Base-by-base conservation (phyloP, 2,329 filamentous ascomycete species). In the Tolypocladium sp. region DNA sequence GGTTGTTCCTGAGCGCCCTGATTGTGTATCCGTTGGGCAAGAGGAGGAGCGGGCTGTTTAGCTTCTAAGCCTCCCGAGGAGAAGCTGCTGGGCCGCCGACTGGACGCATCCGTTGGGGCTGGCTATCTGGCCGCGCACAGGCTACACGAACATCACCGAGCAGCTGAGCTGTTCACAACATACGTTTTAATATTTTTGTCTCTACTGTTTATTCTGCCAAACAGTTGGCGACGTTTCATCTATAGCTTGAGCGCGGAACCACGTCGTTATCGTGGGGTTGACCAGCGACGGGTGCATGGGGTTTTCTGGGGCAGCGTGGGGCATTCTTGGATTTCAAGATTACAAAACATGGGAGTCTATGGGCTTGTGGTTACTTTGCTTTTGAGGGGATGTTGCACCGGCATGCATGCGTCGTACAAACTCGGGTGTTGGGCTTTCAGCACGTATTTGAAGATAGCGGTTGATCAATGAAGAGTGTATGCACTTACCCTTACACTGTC, bases 11-110 rank as follows among this genome's bases (percentile, higher is more conserved):
- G 66, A 82, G 81, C 58, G 80, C 80, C 8, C 66, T 83, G 53
- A 74, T 83, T 58, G 77, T 83, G 17, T 83, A 83, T 65, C 81
- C 81, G 0, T 69, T 83, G 40, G 82, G 82, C 15, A 85, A 85
- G 71, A 75, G 80, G 63, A 74, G 82, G 59, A 84, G 82, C 62
- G 82, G 81, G 2, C 63, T 85, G 55, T 83, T 83, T 63, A 81
- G 78, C 58, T 83, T 83, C 61, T 82, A 69, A 55, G 5, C 27
- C 42, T 22, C 13, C 13, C 41, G 13, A 3, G n/a, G 42, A 49
- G 25, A 49, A 17, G 25, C 10, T 8, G n/a, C 42, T 0, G n/a
- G 42, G 22, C n/a, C 22, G 44, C 25, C 13, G 44, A 49, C 13
- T 22, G 22, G 44, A 27, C 12, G 44, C 44, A 8, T 22, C 9